A percentile compares a stretch with the other conserved stretches of the same genome.
Conservation (phyloP, 768 basidiomycete genomes). For the Phlebiopsis flavidoalba region DNA sequence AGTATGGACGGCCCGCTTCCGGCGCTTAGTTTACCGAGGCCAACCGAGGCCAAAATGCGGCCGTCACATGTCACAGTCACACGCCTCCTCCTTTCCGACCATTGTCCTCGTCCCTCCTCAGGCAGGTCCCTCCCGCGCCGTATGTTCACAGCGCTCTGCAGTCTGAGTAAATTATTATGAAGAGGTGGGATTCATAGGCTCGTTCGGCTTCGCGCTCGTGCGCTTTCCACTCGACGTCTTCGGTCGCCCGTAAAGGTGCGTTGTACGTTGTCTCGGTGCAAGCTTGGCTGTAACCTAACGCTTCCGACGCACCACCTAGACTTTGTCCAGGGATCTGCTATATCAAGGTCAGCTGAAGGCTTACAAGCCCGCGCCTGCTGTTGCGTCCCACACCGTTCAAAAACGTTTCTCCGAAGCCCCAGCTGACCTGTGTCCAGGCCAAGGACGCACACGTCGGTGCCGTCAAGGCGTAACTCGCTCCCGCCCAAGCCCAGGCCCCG, state of each 20-base stretch:
- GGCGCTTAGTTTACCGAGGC: constrained; percentile 16
- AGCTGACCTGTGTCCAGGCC: constrained; percentile 43
- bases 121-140: constrained; percentile 49
- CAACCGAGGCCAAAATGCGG: constrained; percentile 19
- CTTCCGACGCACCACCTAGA: constrained; percentile 40
- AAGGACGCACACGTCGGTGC: constrained; percentile 86
- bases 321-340: constrained; percentile 91
- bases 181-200: constrained; percentile 31
- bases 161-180: background rate
- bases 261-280: constrained; percentile 21
- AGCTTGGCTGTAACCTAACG: constrained; percentile 20
- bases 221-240: constrained; percentile 56
- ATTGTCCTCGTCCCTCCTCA: constrained; percentile 63
- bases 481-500: constrained; percentile 70
- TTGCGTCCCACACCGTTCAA: constrained; percentile 43
- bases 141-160: constrained; percentile 27
- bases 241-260: constrained; percentile 61
- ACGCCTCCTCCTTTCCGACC: constrained; percentile 38
- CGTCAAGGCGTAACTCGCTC: constrained; percentile 76
- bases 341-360: constrained; percentile 81
- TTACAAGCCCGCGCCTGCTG: constrained; percentile 75
- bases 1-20: constrained; percentile 8
- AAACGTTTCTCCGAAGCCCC: background rate
- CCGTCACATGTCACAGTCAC: constrained; percentile 34
- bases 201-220: constrained; percentile 48